These are phyloP conservation scores for Melanomma pulvis-pyrius DNA, from an alignment of 495 filamentous ascomycete species.

Conservation along the genomic window DNA sequence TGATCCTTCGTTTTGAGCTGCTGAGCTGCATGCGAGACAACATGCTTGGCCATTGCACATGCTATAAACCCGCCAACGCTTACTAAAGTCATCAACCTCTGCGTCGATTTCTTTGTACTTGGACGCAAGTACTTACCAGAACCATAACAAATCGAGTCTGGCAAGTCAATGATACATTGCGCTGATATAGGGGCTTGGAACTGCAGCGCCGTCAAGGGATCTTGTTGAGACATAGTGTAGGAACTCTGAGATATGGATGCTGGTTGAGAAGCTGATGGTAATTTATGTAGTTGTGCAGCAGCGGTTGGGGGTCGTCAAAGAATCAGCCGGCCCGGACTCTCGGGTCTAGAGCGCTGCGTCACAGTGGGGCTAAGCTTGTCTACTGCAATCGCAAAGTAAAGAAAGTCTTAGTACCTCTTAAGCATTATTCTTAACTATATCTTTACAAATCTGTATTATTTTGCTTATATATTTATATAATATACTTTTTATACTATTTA, in stretches of 20 bases:
- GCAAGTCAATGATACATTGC: neutral
- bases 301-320: neutral
- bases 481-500: too few relatives aligned
- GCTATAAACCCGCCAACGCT: neutral
- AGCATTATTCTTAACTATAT: too few relatives aligned
- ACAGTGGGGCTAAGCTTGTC: neutral
- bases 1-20: slow-evolving; percentile 4
- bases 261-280: neutral
- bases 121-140: neutral
- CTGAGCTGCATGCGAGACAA: neutral
- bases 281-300: neutral
- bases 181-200: neutral
- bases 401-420: too few relatives aligned
- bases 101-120: neutral
- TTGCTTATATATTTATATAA: too few relatives aligned
- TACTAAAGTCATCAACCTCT: neutral
- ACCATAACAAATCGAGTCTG: slow-evolving; percentile 5
- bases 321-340: neutral
- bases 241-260: neutral
- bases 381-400: too few relatives aligned
- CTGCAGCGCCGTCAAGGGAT: neutral
- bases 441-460: too few relatives aligned
- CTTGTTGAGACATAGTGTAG: neutral
- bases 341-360: neutral
- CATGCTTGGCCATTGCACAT: slow-evolving; percentile 10